Evolutionary conservation across 345 rosid genomes (phyloP), one percentile per base, ranked within the genome.

Genomic region (Moringa oleifera): DNA sequence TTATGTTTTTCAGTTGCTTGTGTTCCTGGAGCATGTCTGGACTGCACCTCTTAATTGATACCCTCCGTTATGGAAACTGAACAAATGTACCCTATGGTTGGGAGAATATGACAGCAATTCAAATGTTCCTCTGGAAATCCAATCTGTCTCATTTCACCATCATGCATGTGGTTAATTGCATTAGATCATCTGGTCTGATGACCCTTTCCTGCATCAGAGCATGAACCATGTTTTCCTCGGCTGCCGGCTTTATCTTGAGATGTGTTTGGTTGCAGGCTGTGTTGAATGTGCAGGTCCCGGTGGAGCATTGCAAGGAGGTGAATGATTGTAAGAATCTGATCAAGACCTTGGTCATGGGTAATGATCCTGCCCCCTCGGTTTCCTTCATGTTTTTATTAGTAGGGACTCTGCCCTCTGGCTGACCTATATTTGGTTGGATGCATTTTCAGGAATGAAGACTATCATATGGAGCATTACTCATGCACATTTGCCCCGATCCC

Each of bases 311-410:
- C 25, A 94, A 94, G 84, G 99, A 94, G 81, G 95, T 94, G 66
- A 88, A 81, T 84, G 99, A 94, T 67, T 90, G 95, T 69, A 94
- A 94, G 75, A 88, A 85, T 80, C 79, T 94, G 76, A 90, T 94
- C 71, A 94, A 84, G 93, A 94, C 99, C 55, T 81, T 94, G 79
- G 97, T 94, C 75, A 89, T 90, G 91, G 99, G 99, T 94, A 90
- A 79, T 76, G 51, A 50, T 73, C 68, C 57, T 52, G 68, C 68
- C 59, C 23, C 41, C 47, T 55, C 16, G 23, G 61, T 15, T 61
- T 69, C 41, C 52, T 64, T 52, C 1, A 10, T 55, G 20, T 23
- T 23, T 11, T 33, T 33, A 33, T 33, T 57, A n/a, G n/a, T n/a
- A n/a, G n/a, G n/a, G 51, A 53, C 62, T 51, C 41, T 65, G 1